Conservation (phyloP, 75 land plant genomes). For the Sequoiadendron giganteum region DNA sequence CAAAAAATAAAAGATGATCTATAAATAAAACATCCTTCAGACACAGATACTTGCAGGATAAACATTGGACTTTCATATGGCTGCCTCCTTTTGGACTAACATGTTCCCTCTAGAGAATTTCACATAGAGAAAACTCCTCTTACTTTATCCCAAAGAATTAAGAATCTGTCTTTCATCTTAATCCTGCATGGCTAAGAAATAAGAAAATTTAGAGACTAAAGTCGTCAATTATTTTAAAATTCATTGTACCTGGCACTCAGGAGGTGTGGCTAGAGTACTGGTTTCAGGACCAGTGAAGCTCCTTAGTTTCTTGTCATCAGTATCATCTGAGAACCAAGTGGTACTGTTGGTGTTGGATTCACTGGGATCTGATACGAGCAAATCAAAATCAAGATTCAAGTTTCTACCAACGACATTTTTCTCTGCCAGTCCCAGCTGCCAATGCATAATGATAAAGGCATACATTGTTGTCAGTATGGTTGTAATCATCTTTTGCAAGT, state of each 20-base stretch:
- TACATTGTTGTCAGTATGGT: not conserved
- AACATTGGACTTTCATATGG: not conserved
- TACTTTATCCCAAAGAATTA: not conserved
- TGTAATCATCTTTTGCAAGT: not conserved
- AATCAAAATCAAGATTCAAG: conserved; percentile 55
- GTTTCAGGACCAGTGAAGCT: conserved; percentile 28
- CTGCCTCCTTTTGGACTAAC: not conserved
- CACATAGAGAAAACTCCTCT: not conserved
- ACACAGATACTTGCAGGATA: not conserved
- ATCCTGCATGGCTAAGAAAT: not conserved
- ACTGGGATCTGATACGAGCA: conserved; percentile 72
- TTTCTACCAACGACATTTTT: conserved; percentile 43
- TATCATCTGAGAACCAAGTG: conserved; percentile 81
- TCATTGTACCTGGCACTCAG: conserved; percentile 39
- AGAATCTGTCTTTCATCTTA: not conserved
- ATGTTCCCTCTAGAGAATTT: not conserved
- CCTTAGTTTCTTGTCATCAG: conserved; percentile 57
- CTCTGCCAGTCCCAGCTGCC: conserved; percentile 82
- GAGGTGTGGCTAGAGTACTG: conserved; percentile 24
- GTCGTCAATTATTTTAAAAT: not conserved
- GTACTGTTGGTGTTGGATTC: conserved; percentile 84
- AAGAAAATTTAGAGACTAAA: not conserved
- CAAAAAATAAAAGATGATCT: not conserved
- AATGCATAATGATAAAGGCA: conserved; percentile 9
- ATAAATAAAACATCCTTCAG: not conserved